Evolutionary conservation across 2,329 filamentous ascomycete species (phyloP).

Genomic region (Hymenoscyphus albidus): DNA sequence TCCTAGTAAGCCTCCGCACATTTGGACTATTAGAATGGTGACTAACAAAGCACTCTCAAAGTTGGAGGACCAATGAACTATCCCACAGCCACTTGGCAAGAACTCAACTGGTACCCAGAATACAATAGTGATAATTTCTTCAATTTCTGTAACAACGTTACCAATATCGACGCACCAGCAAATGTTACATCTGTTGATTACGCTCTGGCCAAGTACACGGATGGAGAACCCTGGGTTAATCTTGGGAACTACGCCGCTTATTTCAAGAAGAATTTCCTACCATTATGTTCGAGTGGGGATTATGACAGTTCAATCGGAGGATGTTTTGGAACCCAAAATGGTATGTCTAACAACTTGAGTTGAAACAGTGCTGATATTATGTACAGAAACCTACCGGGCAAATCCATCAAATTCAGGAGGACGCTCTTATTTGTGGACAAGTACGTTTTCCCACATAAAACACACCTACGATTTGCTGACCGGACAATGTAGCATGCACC

Average conservation of each 20-base stretch:
- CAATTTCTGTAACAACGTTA: constrained; percentile 49
- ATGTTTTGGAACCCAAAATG: constrained; percentile 42
- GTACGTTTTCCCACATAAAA: constrained; percentile 12
- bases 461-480: background rate
- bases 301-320: constrained; percentile 37
- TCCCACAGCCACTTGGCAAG: constrained; percentile 50
- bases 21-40: background rate
- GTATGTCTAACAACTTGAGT: background rate
- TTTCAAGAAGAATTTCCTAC: constrained; percentile 43
- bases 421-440: constrained; percentile 49
- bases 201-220: constrained; percentile 45
- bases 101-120: constrained; percentile 45
- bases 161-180: constrained; percentile 42
- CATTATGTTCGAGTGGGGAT: constrained; percentile 40
- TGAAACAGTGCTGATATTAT: constrained; percentile 11
- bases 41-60: background rate
- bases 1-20: constrained; percentile 30
- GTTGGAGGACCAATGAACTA: constrained; percentile 47
- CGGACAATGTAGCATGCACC: constrained; percentile 36
- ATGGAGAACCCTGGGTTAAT: constrained; percentile 47
- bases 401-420: constrained; percentile 39
- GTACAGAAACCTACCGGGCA: constrained; percentile 41
- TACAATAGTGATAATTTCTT: constrained; percentile 47
- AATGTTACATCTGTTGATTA: constrained; percentile 44
- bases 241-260: constrained; percentile 51